Conservation (phyloP, 2,329 filamentous ascomycete species). For the Pseudogymnoascus sp. region DNA sequence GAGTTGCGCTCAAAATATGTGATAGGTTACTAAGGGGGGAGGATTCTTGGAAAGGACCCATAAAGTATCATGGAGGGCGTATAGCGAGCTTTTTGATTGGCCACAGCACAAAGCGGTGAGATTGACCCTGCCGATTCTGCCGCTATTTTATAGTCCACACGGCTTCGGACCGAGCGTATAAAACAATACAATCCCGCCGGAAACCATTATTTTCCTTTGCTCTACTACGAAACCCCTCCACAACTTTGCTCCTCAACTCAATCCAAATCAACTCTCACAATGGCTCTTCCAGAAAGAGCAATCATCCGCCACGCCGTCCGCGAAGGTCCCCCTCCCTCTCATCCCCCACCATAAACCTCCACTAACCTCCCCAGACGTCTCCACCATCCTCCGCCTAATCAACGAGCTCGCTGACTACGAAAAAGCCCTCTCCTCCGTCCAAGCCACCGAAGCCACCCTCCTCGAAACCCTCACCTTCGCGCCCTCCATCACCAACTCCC, state of each 20-base stretch:
- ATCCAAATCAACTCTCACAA: neutral
- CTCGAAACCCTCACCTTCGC: conserved; percentile 71
- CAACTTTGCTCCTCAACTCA: neutral
- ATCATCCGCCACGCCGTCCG: conserved; percentile 49
- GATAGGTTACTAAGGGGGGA: neutral
- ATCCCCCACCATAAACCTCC: neutral
- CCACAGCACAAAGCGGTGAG: neutral
- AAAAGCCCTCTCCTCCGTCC: conserved; percentile 61
- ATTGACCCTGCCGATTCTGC: conserved; percentile 1
- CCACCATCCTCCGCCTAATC: conserved; percentile 72
- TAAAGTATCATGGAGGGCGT: conserved; percentile 3
- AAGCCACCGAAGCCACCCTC: conserved; percentile 70
- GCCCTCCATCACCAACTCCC: conserved; percentile 36
- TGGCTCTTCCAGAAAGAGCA: conserved; percentile 15
- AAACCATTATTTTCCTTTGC: neutral
- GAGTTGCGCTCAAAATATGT: neutral
- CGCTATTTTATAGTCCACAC: neutral
- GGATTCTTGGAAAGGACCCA: neutral
- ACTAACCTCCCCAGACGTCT: conserved; percentile 55
- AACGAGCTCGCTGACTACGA: conserved; percentile 83
- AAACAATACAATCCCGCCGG: neutral
- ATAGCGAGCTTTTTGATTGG: neutral
- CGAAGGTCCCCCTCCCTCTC: conserved; percentile 38
- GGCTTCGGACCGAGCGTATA: neutral
- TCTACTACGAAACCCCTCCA: neutral